Percentiles rank a stretch among this genome's conserved stretches.
Conservation (phyloP, 371 early-diverging fungal genomes). For the Homolaphlyctis polyrhiza region DNA sequence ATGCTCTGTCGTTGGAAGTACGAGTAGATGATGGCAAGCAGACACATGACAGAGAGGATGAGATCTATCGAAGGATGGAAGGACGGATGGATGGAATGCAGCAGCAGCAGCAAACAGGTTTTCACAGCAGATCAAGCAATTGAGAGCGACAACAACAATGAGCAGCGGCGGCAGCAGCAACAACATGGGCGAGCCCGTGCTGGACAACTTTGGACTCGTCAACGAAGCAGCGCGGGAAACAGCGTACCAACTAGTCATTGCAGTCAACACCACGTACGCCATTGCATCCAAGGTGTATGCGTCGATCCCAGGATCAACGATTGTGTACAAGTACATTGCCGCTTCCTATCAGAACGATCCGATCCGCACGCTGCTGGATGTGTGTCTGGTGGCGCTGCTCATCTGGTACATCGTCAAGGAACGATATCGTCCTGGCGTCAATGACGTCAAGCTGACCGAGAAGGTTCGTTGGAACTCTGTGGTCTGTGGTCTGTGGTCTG, state of each 20-base stretch:
- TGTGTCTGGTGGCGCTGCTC: slow-evolving; percentile 80
- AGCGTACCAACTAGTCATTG: slow-evolving; percentile 31
- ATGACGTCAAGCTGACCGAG: slow-evolving; percentile 76
- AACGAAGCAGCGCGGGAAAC: slow-evolving; percentile 34
- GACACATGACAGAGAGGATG: too few relatives aligned
- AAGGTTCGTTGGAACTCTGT: slow-evolving; percentile 47
- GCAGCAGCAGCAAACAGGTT: too few relatives aligned
- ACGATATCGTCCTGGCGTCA: slow-evolving; percentile 78
- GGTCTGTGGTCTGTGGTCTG: not conserved
- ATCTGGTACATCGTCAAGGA: slow-evolving; percentile 82
- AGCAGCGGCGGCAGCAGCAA: not conserved
- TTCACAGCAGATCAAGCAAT: too few relatives aligned
- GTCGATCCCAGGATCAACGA: slow-evolving; percentile 68
- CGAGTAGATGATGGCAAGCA: too few relatives aligned
- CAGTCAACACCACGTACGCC: slow-evolving; percentile 41
- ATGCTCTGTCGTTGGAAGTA: too few relatives aligned
- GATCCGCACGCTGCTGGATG: slow-evolving; percentile 82
- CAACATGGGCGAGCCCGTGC: not conserved
- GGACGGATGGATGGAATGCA: too few relatives aligned
- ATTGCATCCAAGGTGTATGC: slow-evolving; percentile 33
- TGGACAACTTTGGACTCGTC: slow-evolving; percentile 19
- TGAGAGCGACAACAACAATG: too few relatives aligned
- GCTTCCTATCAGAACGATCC: slow-evolving; percentile 96
- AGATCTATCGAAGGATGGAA: too few relatives aligned
- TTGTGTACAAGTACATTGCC: slow-evolving; percentile 70